Base-by-base conservation (phyloP, 2,329 filamentous ascomycete species). In the Fusarium sp. region DNA sequence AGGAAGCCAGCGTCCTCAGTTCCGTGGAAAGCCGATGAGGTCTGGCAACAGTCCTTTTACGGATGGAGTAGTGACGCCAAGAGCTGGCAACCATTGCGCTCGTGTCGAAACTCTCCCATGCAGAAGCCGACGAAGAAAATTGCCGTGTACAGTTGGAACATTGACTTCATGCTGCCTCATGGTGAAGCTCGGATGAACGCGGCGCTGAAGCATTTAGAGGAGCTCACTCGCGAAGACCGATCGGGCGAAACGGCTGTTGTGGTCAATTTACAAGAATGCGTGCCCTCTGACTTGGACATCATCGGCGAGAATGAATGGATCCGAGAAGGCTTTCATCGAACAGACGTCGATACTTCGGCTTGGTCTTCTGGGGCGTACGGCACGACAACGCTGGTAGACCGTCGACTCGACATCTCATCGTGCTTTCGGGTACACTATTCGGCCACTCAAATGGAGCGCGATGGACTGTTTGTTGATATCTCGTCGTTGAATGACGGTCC, bases 211-310 rank as follows among this genome's bases (percentile, higher is more conserved):
- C 62, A 80, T 42, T 65, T 81, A 18, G 61, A 50, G 23, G 46
- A 21, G 42, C 61, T 61, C 10, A 53, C 34, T 48, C 52, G n/a
- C 9, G 45, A 49, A 13, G 37, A 65, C 19, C 54, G 64, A 11
- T 43, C 48, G 8, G 53, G 44, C 56, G 18, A 25, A 30, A 65
- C 61, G 7, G 75, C 83, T 1, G 63, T 75, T 4, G 74, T 87
- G 7, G 80, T 88, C 60, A 84, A 84, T 72, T 75, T 89, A 3
- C 85, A 88, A 66, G 86, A 88, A 72, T 88, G 86, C 79, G 76
- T 79, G 9, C 65, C 72, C 0, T 77, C 79, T 0, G 85, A 88
- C 61, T 75, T 88, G 10, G 23, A 65, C 7, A 76, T 81, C 1
- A 84, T 89, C 49, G 75, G 79, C 25, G 59, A 76, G 4, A 78